Evolutionary conservation across 2,329 filamentous ascomycete species (phyloP), one percentile per base, ranked within the genome.

Genomic region (Colletotrichum somersetense): DNA sequence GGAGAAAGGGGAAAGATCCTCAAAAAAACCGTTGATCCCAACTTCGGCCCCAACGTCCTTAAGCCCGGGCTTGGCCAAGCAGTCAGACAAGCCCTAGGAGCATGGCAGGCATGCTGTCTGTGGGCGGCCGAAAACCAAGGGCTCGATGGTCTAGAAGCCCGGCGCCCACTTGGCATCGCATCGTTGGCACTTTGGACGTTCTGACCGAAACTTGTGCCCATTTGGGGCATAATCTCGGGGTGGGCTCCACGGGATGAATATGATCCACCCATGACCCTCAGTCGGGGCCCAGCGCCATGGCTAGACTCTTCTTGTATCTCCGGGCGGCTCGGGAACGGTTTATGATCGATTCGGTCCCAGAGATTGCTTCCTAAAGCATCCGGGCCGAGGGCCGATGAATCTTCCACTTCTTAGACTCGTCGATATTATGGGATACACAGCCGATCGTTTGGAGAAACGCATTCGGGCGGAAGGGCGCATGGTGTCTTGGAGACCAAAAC

Each of bases 191-290:
- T 18, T 35, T 35, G 30, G 42, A 42, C 33, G 40, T 38, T 48
- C 26, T 46, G 52, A 26, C 58, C 14, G 64, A 58, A 52, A 64
- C 64, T 62, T 57, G 42, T 35, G 16, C 42, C 64, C 57, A 35
- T 68, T 72, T 61, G 38, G 53, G 59, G 53, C 48, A 59, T 59
- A 72, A 72, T 72, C 59, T 72, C 66, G 59, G 69, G 7, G 48
- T 69, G 69, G 66, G 23, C n/a, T 62, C 48, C 26, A 48, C 48
- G 38, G 46, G 61, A 56, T 55, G 55, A 2, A 61, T 40, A 26
- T 55, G 48, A 69, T 46, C 69, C 69, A 72, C 69, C 14, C 14
- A 8, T 44, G 12, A 20, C 58, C 56, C 66, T 56, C 61, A 38
- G 44, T 20, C 44, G 11, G 44, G 20, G 44, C 20, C 44, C 44